Percentiles rank a stretch among this genome's conserved stretches.
Evolutionary conservation across 2,329 filamentous ascomycete genomes (phyloP).

Genomic region (Tothia fuscella): DNA sequence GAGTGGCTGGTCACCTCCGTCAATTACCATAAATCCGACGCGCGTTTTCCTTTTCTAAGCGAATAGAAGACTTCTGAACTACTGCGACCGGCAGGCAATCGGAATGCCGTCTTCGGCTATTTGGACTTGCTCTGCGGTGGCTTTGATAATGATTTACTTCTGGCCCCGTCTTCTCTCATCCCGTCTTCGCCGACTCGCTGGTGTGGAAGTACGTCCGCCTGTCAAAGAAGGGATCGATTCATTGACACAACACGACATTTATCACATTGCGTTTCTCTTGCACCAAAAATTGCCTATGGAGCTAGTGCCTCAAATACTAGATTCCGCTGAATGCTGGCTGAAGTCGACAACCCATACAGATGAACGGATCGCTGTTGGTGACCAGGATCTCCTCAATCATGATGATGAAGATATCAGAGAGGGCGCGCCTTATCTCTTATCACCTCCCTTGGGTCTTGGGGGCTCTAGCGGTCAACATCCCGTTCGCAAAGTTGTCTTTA

Average conservation of each 20-base stretch:
- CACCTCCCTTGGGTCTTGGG: neutral
- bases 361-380: neutral
- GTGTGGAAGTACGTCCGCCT: too few species aligned
- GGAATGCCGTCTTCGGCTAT: too few species aligned
- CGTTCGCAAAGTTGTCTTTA: slow-evolving; percentile 3
- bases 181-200: too few species aligned
- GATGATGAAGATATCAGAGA: neutral
- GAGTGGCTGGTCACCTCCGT: too few species aligned
- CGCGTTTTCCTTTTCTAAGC: too few species aligned
- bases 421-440: neutral
- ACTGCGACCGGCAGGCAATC: too few species aligned
- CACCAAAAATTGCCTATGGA: slow-evolving; percentile 5
- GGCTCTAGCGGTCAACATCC: neutral
- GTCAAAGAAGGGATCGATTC: too few species aligned
- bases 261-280: slow-evolving; percentile 2
- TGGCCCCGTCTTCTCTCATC: too few species aligned
- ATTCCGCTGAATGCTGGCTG: slow-evolving; percentile 4
- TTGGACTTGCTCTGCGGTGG: too few species aligned
- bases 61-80: too few species aligned
- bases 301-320: slow-evolving; percentile 1
- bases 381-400: neutral
- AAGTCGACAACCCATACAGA: neutral
- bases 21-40: too few species aligned
- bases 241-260: slow-evolving; percentile 1
- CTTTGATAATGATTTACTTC: too few species aligned